Evolutionary conservation across 345 rosid species (phyloP).

Genomic region (Camelina hispida): DNA sequence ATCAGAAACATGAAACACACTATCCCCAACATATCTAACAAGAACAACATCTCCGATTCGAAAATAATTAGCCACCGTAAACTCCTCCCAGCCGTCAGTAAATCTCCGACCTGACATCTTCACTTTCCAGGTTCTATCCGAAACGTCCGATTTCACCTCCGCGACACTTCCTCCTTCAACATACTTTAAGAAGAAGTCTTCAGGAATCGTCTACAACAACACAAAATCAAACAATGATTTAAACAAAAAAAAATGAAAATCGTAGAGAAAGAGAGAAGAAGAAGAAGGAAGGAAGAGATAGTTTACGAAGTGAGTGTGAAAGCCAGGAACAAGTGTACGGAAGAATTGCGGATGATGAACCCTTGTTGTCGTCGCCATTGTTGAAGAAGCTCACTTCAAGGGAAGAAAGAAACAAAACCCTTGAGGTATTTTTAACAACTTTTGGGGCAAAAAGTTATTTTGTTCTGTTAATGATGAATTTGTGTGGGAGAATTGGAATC

Average conservation of each 20-base stretch:
- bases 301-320: conserved; percentile 29
- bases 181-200: conserved; percentile 25
- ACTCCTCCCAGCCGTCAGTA: conserved; percentile 18
- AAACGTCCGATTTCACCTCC: conserved; percentile 16
- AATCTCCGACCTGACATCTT: conserved; percentile 25
- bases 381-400: neutral
- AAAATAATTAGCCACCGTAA: conserved; percentile 12
- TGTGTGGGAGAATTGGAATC: too few species aligned
- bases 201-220: conserved; percentile 29
- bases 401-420: neutral
- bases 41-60: conserved; percentile 9
- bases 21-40: conserved; percentile 20
- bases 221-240: neutral
- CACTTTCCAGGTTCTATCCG: conserved; percentile 15
- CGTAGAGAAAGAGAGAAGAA: neutral
- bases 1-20: conserved; percentile 11
- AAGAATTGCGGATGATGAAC: conserved; percentile 20
- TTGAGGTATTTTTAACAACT: neutral
- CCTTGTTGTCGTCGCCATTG: conserved; percentile 1
- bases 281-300: neutral
- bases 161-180: neutral
- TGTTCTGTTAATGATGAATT: too few species aligned
- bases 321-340: conserved; percentile 8
- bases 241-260: neutral
- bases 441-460: too few species aligned